Conservation (phyloP, 441 rosid species). For the Codiaeum variegatum region DNA sequence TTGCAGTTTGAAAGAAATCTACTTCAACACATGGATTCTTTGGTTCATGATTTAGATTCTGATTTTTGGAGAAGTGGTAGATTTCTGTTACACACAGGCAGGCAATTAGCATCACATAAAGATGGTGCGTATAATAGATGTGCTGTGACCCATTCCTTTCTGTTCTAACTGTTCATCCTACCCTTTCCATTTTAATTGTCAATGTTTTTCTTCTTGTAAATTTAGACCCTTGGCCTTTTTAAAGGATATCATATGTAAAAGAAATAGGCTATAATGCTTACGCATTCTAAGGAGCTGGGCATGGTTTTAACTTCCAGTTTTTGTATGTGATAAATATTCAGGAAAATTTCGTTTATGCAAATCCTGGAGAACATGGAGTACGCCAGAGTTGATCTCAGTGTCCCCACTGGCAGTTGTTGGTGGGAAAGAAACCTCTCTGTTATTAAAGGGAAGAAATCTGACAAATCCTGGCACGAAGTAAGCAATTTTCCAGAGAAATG, state of each 20-base stretch:
- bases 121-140: conserved; percentile 46
- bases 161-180: neutral
- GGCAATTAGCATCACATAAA: conserved; percentile 66
- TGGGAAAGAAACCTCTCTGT: conserved; percentile 60
- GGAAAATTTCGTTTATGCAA: conserved; percentile 67
- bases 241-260: neutral
- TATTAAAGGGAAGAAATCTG: conserved; percentile 72
- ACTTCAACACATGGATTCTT: conserved; percentile 39
- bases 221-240: neutral
- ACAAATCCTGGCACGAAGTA: conserved; percentile 65
- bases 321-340: conserved; percentile 29
- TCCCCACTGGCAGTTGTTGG: conserved; percentile 78
- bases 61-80: conserved; percentile 72
- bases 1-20: conserved; percentile 70
- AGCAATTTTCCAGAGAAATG: conserved; percentile 20
- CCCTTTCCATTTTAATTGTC: neutral
- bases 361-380: conserved; percentile 73
- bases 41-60: conserved; percentile 55
- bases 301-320: neutral
- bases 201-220: neutral
- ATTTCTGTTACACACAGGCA: conserved; percentile 62
- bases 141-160: neutral
- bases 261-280: neutral
- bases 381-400: conserved; percentile 76
- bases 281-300: neutral